phyloP scores from a whole-genome alignment of 805 yeast genomes.

The Scheffersomyces coipomensis region DNA sequence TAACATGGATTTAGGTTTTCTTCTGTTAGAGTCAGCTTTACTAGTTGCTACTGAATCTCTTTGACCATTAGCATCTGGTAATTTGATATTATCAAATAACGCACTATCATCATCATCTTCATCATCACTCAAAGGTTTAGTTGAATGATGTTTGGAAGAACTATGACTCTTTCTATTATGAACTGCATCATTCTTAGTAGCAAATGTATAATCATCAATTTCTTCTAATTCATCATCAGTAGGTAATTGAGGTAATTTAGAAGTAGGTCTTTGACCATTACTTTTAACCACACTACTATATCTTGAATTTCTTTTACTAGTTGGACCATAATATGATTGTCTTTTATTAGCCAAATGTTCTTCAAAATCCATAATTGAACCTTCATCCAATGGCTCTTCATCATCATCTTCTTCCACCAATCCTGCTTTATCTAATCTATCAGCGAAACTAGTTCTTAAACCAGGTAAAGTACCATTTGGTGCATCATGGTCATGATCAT shows the following conservation, averaged over 20 bases:
- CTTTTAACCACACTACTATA: slow-evolving; percentile 13
- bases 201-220: slow-evolving; percentile 38
- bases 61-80: slow-evolving; percentile 38
- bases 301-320: slow-evolving; percentile 26
- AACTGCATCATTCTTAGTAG: slow-evolving; percentile 29
- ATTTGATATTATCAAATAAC: slow-evolving; percentile 45
- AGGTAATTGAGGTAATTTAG: slow-evolving; percentile 20
- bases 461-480: slow-evolving; percentile 13
- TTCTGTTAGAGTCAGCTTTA: slow-evolving; percentile 3
- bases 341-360: slow-evolving; percentile 40
- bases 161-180: slow-evolving; percentile 13
- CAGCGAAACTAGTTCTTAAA: slow-evolving; percentile 43
- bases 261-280: slow-evolving; percentile 20
- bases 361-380: slow-evolving; percentile 39
- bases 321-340: slow-evolving; percentile 35
- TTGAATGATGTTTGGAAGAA: slow-evolving; percentile 7
- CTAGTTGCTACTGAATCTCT: slow-evolving; percentile 7
- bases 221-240: slow-evolving; percentile 7
- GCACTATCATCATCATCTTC: slow-evolving; percentile 26
- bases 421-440: slow-evolving; percentile 38
- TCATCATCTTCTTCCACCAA: slow-evolving; percentile 26
- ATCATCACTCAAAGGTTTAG: slow-evolving; percentile 14
- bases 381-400: slow-evolving; percentile 32
- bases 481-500: slow-evolving; percentile 2
- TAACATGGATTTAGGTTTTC: slow-evolving; percentile 22